Evolutionary conservation across 2,329 filamentous ascomycete species (phyloP), one percentile per base, ranked within the genome.

Genomic region (Ceratocystis diversiconidia): DNA sequence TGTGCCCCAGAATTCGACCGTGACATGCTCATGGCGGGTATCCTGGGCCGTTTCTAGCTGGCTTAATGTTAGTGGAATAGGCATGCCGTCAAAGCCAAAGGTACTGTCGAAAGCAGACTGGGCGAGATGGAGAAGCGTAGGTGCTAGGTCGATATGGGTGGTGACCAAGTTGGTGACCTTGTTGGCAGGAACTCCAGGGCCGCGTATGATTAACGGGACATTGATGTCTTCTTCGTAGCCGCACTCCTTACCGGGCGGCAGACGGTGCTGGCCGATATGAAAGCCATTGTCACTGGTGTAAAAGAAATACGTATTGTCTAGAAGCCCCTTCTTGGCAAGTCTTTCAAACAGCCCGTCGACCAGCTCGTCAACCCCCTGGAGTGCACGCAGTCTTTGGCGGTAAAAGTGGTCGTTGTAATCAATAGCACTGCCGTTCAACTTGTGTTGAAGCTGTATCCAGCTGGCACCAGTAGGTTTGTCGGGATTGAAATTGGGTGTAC

Each of bases 401-500:
- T 79, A 76, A 66, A 75, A 77, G 22, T 72, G 68, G 59, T 78
- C 76, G 60, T 75, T 73, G 64, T 73, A 74, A 3, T 70, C 72
- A 4, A 77, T 68, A 7, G 71, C 71, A 7, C 70, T 71, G 3
- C 73, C 69, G 19, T 70, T 74, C 2, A 74, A 69, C 61, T 70
- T 72, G 0, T 75, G 73, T 4, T 79, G 75, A 8, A 72, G 68
- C 2, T 72, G 71, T 48, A 81, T 72, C 78, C 79, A 82, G 44
- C 74, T 76, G 3, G 75, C 79, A 1, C 76, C 76, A 1, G 74
- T 74, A 0, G 75, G 68, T n/a, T 68, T 67, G 10, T 70, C 70
- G 0, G 85, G 85, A 71, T 90, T 89, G 75, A 89, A 89, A 70
- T 85, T 82, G 0, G 77, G 74, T 0, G 79, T 84, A n/a, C 86